Conservation (phyloP, 768 basidiomycete genomes). For the Mycena venus region DNA sequence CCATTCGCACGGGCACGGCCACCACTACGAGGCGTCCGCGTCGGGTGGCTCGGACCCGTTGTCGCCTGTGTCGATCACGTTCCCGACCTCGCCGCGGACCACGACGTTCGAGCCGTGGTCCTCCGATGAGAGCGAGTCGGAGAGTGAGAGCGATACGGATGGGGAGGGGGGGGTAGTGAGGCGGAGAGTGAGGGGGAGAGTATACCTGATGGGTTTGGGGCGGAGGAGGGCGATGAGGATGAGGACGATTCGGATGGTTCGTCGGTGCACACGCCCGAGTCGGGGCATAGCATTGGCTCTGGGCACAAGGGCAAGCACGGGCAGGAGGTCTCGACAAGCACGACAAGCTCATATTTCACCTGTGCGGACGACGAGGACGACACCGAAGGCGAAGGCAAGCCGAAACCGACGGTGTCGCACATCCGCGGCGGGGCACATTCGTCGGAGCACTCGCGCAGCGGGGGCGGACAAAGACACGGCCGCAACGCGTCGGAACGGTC, state of each 20-base stretch:
- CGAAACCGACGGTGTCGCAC: conserved; percentile 6
- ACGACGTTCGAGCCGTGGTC: conserved; percentile 35
- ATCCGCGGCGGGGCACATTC: conserved; percentile 17
- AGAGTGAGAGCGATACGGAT: conserved; percentile 1
- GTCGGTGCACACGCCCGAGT: conserved; percentile 35
- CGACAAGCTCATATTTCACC: conserved; percentile 33
- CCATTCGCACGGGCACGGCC: neutral
- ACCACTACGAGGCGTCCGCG: neutral
- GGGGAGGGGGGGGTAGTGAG: neutral
- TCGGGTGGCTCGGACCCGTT: neutral
- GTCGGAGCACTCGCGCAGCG: neutral
- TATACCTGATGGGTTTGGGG: neutral
- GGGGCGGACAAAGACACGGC: neutral
- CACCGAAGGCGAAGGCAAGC: neutral
- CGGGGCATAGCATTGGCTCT: conserved; percentile 25
- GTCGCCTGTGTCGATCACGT: conserved; percentile 17
- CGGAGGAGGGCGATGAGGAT: neutral
- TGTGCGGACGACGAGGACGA: conserved; percentile 15
- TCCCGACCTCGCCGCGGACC: conserved; percentile 16
- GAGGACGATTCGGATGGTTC: conserved; percentile 29
- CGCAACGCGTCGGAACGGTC: neutral
- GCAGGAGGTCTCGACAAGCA: conserved; percentile 16
- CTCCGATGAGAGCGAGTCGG: conserved; percentile 22
- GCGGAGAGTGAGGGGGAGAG: neutral
- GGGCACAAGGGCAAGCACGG: neutral